Percentiles rank a stretch among this genome's conserved stretches.
phyloP scores from a whole-genome alignment of 2,329 filamentous ascomycete species.

The Pseudogymnoascus pannorum region DNA sequence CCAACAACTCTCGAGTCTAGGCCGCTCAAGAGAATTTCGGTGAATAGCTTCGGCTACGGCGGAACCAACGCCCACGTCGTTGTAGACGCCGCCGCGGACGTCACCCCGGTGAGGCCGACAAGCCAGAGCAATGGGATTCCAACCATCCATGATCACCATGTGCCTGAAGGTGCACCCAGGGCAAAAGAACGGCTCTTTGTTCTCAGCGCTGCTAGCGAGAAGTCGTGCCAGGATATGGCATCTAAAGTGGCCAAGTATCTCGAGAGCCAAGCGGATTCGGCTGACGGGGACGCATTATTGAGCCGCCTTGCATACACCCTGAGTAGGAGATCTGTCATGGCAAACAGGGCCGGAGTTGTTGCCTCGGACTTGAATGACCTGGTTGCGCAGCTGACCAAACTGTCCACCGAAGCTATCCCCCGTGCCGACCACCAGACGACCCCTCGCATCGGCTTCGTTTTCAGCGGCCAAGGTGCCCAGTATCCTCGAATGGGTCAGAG shows the following conservation, averaged over 20 bases:
- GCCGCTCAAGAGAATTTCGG: conserved; percentile 12
- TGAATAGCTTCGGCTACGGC: conserved; percentile 34
- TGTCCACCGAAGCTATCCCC: neutral
- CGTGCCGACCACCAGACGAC: conserved; percentile 13
- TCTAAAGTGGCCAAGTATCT: neutral
- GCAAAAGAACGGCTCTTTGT: neutral
- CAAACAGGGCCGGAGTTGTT: neutral
- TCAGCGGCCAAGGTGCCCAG: conserved; percentile 23
- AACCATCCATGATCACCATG: neutral
- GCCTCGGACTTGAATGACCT: neutral
- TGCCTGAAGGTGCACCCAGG: neutral
- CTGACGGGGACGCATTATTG: neutral
- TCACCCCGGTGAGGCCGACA: neutral
- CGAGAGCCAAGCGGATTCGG: neutral
- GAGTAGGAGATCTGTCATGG: neutral
- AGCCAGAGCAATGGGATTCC: neutral
- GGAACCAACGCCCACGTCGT: conserved; percentile 41
- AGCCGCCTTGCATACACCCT: conserved; percentile 14
- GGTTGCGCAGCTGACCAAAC: neutral
- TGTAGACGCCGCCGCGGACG: conserved; percentile 17
- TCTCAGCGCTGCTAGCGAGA: neutral
- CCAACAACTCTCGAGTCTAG: neutral
- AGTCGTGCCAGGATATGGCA: neutral
- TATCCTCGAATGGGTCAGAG: conserved; percentile 19
- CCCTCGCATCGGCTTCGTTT: conserved; percentile 10